A percentile compares a stretch with the other conserved stretches of the same genome.
Evolutionary conservation across 2,329 filamentous ascomycete species (phyloP).

Genomic region (Ilyonectria mors-panacis): DNA sequence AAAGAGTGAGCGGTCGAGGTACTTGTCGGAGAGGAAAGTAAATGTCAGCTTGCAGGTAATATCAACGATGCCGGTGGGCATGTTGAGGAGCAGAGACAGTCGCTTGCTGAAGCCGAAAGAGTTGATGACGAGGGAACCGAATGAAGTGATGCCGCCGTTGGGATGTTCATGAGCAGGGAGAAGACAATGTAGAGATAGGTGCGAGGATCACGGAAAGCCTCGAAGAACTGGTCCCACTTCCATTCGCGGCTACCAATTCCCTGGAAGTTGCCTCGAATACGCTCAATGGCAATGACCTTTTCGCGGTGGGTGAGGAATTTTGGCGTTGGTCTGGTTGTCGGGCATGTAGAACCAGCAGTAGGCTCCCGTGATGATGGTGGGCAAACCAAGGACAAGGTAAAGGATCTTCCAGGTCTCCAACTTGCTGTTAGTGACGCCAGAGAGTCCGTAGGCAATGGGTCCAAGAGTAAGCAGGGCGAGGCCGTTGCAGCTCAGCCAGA

Average conservation of each 20-base stretch:
- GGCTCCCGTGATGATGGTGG: slow-evolving; percentile 59
- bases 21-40: slow-evolving; percentile 46
- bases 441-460: slow-evolving; percentile 43
- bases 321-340: slow-evolving; percentile 71
- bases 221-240: slow-evolving; percentile 56
- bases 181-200: slow-evolving; percentile 57
- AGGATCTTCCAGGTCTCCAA: slow-evolving; percentile 55
- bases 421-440: slow-evolving; percentile 20
- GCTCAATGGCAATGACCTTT: slow-evolving; percentile 70
- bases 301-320: slow-evolving; percentile 69
- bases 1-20: slow-evolving; percentile 44
- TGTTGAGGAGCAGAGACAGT: slow-evolving; percentile 70
- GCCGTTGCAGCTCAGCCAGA: slow-evolving; percentile 43
- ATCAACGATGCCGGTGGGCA: slow-evolving; percentile 71
- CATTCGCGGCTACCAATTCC: slow-evolving; percentile 54
- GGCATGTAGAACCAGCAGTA: slow-evolving; percentile 71
- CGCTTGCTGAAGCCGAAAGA: slow-evolving; percentile 69
- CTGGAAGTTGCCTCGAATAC: slow-evolving; percentile 64
- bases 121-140: slow-evolving; percentile 70
- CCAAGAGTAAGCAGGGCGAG: slow-evolving; percentile 38
- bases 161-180: slow-evolving; percentile 66
- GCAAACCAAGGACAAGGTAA: slow-evolving; percentile 44
- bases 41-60: slow-evolving; percentile 62
- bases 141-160: slow-evolving; percentile 67
- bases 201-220: slow-evolving; percentile 54